Conservation (phyloP, 2,329 filamentous ascomycete species). For the Nemania sp. region DNA sequence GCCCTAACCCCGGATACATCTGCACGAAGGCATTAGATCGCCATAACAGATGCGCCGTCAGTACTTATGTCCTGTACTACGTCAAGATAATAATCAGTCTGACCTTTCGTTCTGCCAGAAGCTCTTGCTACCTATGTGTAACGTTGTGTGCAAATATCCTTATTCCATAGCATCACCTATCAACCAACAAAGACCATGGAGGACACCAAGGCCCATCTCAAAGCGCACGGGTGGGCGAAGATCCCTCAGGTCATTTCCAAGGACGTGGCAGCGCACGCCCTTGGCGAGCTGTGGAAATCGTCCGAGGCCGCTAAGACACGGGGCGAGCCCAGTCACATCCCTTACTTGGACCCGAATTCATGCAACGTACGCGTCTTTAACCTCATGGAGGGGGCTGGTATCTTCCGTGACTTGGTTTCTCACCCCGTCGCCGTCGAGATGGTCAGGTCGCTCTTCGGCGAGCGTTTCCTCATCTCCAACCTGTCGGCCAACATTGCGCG, state of each 20-base stretch:
- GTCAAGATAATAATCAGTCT: no score
- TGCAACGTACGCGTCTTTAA: slow-evolving; percentile 27
- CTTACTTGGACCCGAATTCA: slow-evolving; percentile 23
- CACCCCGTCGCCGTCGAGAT: slow-evolving; percentile 24
- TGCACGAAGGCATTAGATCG: no score
- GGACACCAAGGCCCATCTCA: slow-evolving; percentile 1
- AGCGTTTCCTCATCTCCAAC: slow-evolving; percentile 38
- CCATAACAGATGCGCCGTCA: no score
- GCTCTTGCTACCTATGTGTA: no score
- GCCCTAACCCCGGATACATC: no score
- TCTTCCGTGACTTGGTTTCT: slow-evolving; percentile 25
- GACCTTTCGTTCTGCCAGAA: no score
- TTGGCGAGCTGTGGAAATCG: slow-evolving; percentile 5
- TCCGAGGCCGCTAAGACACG: neutral
- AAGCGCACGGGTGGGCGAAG: slow-evolving; percentile 9
- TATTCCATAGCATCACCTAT: no score
- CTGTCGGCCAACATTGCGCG: slow-evolving; percentile 43
- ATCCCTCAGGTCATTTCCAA: slow-evolving; percentile 11
- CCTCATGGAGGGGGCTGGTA: slow-evolving; percentile 23
- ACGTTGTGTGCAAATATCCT: no score
- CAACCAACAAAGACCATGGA: neutral
- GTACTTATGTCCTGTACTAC: no score
- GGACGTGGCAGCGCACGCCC: neutral
- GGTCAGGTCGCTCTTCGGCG: slow-evolving; percentile 5
- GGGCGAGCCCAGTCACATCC: neutral